phyloP scores from a whole-genome alignment of 2,329 filamentous ascomycete genomes.

The Fusarium sp. region DNA sequence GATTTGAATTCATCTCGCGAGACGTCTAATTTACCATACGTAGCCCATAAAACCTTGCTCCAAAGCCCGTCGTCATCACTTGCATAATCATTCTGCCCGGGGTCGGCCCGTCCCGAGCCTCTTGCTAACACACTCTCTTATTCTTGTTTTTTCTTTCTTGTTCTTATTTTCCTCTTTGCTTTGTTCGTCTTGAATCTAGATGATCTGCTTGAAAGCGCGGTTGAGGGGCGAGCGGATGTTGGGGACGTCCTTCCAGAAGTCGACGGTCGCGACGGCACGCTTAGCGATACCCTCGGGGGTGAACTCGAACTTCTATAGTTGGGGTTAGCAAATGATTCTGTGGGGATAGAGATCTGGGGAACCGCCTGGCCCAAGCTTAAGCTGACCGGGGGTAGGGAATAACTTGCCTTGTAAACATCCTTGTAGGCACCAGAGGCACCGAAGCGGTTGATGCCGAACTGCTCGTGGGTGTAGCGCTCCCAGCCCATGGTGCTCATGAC shows the following conservation, averaged over 20 bases:
- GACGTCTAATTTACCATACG: slow-evolving; percentile 39
- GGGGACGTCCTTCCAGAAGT: slow-evolving; percentile 95
- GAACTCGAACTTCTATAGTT: slow-evolving; percentile 93
- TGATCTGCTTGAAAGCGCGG: slow-evolving; percentile 96
- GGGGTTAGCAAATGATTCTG: slow-evolving; percentile 48
- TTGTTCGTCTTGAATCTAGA: slow-evolving; percentile 63
- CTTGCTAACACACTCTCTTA: slow-evolving; percentile 18
- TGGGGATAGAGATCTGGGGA: background rate
- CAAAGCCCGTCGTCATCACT: slow-evolving; percentile 41
- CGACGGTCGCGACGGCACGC: slow-evolving; percentile 87
- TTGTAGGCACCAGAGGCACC: slow-evolving; percentile 97
- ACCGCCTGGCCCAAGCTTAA: slow-evolving; percentile 1
- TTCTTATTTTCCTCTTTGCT: slow-evolving; percentile 26
- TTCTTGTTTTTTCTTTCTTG: slow-evolving; percentile 6
- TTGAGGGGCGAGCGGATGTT: slow-evolving; percentile 95
- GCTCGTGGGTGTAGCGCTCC: slow-evolving; percentile 99
- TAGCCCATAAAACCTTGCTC: slow-evolving; percentile 39
- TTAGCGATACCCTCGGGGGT: slow-evolving; percentile 96
- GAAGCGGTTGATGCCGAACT: slow-evolving; percentile 99
- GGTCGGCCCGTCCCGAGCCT: slow-evolving; percentile 18
- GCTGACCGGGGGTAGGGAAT: slow-evolving; percentile 6
- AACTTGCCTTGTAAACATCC: slow-evolving; percentile 88
- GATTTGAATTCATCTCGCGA: slow-evolving; percentile 41
- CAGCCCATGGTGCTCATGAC: slow-evolving; percentile 97
- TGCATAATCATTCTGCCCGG: slow-evolving; percentile 39